phyloP scores from a whole-genome alignment of 306 rosid species.

The Heteromeles arbutifolia region DNA sequence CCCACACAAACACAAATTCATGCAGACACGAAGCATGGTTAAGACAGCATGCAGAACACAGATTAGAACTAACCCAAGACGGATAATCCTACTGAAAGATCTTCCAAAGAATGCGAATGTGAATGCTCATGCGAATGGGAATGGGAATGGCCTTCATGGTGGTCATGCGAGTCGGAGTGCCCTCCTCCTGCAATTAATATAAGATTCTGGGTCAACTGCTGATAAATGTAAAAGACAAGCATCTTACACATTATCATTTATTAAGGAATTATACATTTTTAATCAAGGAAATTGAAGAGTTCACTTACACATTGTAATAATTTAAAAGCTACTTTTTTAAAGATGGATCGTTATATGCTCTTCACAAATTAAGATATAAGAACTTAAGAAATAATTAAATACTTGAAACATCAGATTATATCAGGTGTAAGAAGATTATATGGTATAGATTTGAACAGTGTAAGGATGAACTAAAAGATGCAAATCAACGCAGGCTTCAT shows the following conservation, averaged over 20 bases:
- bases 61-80: slow-evolving; percentile 61
- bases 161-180: slow-evolving; percentile 54
- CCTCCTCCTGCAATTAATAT: slow-evolving; percentile 54
- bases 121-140: slow-evolving; percentile 42
- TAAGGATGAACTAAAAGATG: not conserved
- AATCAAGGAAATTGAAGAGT: not conserved
- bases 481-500: not conserved
- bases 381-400: not conserved
- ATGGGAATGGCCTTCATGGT: slow-evolving; percentile 45
- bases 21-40: not conserved
- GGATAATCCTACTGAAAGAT: slow-evolving; percentile 80
- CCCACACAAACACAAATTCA: not conserved
- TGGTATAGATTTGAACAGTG: not conserved
- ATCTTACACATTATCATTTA: not conserved
- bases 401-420: not conserved
- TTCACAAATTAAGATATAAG: not conserved
- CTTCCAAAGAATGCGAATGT: slow-evolving; percentile 80
- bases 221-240: not conserved
- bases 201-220: not conserved
- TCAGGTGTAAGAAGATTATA: not conserved
- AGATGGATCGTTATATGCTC: not conserved
- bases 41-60: slow-evolving; percentile 8
- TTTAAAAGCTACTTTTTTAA: too few relatives aligned
- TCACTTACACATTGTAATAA: not conserved
- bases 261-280: not conserved